A percentile compares a stretch with the other conserved stretches of the same genome.
Conservation (phyloP, 2,329 filamentous ascomycete species). For the Beauveria sp. region DNA sequence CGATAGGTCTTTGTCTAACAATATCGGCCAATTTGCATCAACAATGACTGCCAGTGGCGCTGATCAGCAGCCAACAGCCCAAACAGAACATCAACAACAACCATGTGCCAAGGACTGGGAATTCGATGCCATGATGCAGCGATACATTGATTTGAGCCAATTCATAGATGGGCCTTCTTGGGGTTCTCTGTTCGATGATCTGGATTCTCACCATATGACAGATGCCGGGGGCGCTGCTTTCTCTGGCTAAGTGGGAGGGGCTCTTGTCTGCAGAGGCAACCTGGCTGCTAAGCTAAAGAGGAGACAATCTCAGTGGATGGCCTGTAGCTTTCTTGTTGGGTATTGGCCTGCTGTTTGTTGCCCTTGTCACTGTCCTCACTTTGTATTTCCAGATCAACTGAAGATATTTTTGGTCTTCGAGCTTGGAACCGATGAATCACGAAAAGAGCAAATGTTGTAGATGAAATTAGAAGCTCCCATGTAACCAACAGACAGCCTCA, state of each 20-base stretch:
- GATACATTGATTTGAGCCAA: background rate
- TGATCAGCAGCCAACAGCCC: background rate
- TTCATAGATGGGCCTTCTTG: background rate
- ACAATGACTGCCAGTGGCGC: background rate
- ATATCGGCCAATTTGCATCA: background rate
- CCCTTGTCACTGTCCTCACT: no score
- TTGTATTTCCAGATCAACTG: no score
- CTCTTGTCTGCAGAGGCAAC: background rate
- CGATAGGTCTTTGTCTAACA: background rate
- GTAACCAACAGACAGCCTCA: background rate
- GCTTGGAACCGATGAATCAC: no score
- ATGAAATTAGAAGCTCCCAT: no score
- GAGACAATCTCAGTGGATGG: no score
- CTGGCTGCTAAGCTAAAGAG: no score
- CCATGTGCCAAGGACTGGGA: background rate
- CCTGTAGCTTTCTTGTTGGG: no score
- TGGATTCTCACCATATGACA: background rate
- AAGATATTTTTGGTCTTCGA: no score
- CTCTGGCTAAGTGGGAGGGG: background rate
- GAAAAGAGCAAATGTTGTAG: no score
- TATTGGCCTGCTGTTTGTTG: no score
- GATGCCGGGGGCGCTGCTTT: background rate
- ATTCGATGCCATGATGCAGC: slow-evolving; percentile 1
- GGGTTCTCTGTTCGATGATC: background rate
- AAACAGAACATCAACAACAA: background rate